These are phyloP conservation scores for Aleurites moluccanus DNA, from an alignment of 441 rosid genomes.

Conservation along the genomic window DNA sequence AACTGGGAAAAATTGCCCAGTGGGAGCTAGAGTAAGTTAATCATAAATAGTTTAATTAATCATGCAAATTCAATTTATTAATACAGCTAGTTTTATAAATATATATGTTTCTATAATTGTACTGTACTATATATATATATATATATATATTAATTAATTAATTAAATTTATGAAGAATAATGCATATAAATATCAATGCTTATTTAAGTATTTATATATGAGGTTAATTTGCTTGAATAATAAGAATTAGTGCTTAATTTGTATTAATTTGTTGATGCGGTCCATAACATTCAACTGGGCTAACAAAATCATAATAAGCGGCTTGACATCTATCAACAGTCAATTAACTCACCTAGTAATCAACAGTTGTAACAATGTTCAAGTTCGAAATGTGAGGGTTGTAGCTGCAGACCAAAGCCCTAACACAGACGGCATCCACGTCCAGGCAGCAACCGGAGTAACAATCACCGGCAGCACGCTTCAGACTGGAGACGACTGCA, in stretches of 20 bases:
- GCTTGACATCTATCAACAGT: constrained; percentile 60
- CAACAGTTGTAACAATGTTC: constrained; percentile 47
- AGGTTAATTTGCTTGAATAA: no score
- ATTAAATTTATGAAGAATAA: no score
- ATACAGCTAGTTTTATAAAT: no score
- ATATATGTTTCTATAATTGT: no score
- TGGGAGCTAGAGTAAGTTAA: constrained; percentile 60
- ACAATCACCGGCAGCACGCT: constrained; percentile 33
- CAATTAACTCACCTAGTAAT: constrained; percentile 48
- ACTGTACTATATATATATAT: no score
- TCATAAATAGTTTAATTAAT: no score
- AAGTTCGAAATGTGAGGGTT: constrained; percentile 41
- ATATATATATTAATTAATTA: no score
- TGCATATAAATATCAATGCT: no score
- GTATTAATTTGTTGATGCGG: constrained; percentile 30
- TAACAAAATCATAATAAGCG: constrained; percentile 51
- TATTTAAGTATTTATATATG: no score
- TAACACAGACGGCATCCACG: constrained; percentile 47
- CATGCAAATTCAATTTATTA: no score
- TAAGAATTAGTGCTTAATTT: no score
- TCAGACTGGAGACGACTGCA: constrained; percentile 44
- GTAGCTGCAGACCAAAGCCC: constrained; percentile 41
- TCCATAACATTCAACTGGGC: constrained; percentile 49
- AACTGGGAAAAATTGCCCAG: constrained; percentile 56
- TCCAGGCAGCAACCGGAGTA: constrained; percentile 31